These are phyloP conservation scores for Geranium incanum DNA, from an alignment of 441 rosid species.

Conservation along the genomic window DNA sequence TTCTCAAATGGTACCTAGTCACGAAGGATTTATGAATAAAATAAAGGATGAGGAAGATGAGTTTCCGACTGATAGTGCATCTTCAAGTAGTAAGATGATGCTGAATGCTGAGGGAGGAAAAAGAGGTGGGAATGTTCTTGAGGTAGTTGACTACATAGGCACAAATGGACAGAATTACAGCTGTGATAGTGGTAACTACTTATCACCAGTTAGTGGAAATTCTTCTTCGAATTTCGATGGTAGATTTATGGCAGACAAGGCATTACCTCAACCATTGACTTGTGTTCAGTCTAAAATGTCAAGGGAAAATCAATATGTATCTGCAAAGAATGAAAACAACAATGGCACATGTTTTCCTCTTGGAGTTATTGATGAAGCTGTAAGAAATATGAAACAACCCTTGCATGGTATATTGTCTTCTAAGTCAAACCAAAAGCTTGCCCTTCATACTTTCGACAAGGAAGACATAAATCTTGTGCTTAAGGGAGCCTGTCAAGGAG, in stretches of 20 bases:
- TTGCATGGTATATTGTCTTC: slow-evolving; percentile 27
- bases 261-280: slow-evolving; percentile 21
- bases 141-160: slow-evolving; percentile 30
- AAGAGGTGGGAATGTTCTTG: slow-evolving; percentile 28
- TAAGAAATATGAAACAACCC: slow-evolving; percentile 28
- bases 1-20: slow-evolving; percentile 29
- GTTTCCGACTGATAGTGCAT: slow-evolving; percentile 33
- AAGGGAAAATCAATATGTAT: slow-evolving; percentile 19
- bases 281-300: slow-evolving; percentile 27
- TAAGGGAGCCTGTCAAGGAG: slow-evolving; percentile 21
- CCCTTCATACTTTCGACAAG: slow-evolving; percentile 21
- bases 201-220: slow-evolving; percentile 26
- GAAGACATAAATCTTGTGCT: slow-evolving; percentile 25
- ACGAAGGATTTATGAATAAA: slow-evolving; percentile 32
- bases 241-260: slow-evolving; percentile 25
- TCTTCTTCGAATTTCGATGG: slow-evolving; percentile 25
- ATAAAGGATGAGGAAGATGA: slow-evolving; percentile 37
- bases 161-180: slow-evolving; percentile 29
- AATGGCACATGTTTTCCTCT: slow-evolving; percentile 29
- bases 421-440: slow-evolving; percentile 20
- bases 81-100: slow-evolving; percentile 30
- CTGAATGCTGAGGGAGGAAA: slow-evolving; percentile 29
- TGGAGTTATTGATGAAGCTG: slow-evolving; percentile 24
- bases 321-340: slow-evolving; percentile 27
- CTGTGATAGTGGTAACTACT: slow-evolving; percentile 28